phyloP scores from a whole-genome alignment of 208 protist genomes.

The Strigomonas culicis region DNA sequence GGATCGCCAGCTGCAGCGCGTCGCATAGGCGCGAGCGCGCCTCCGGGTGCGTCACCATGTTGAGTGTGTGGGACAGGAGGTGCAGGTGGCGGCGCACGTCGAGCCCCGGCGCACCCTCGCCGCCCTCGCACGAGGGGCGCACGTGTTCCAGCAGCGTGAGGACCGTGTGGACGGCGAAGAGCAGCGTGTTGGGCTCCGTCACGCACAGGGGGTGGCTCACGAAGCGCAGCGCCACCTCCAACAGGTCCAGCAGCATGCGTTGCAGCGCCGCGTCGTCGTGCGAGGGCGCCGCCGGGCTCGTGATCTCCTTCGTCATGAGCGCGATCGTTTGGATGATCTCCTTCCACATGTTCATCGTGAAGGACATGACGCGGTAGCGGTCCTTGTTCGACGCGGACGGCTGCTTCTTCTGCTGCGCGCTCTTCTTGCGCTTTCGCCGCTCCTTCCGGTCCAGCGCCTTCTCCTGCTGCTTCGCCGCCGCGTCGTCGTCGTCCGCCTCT shows the following conservation, averaged over 20 bases:
- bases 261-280: conserved; percentile 6
- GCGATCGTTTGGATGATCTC: conserved; percentile 82
- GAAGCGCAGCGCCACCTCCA: conserved; percentile 83
- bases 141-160: conserved; percentile 14
- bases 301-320: conserved; percentile 38
- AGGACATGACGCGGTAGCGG: conserved; percentile 50
- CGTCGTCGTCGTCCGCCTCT: background rate
- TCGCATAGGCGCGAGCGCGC: conserved; percentile 62
- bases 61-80: conserved; percentile 73
- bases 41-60: conserved; percentile 66
- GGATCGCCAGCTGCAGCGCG: conserved; percentile 25
- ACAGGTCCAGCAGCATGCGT: conserved; percentile 55
- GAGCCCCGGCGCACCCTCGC: conserved; percentile 27
- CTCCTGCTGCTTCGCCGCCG: background rate
- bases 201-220: conserved; percentile 72
- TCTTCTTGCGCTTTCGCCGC: background rate
- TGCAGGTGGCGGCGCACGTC: conserved; percentile 46
- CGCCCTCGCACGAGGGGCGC: conserved; percentile 20
- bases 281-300: background rate
- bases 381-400: conserved; percentile 2
- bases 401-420: background rate
- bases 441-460: background rate
- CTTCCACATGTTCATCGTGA: conserved; percentile 80
- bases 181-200: conserved; percentile 43
- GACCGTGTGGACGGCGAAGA: conserved; percentile 28